These are phyloP conservation scores for Galerina marginata DNA, from an alignment of 768 basidiomycete genomes.

Conservation along the genomic window DNA sequence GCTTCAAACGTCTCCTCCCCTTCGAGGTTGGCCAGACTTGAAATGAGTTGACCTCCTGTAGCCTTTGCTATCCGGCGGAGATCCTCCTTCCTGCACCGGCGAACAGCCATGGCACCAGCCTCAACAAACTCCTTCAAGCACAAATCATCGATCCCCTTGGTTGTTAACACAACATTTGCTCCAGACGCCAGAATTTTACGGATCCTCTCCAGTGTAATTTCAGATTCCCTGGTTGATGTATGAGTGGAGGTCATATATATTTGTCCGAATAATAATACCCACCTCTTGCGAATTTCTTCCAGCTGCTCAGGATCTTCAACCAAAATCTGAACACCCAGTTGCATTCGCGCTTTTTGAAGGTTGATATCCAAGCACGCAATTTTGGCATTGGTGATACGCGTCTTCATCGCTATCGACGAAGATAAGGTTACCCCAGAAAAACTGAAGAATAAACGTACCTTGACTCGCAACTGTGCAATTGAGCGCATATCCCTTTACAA, in stretches of 20 bases:
- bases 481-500: conserved; percentile 94
- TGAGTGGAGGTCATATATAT: neutral
- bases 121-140: conserved; percentile 99
- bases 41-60: conserved; percentile 92
- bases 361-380: conserved; percentile 99
- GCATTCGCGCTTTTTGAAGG: conserved; percentile 95
- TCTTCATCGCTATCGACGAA: conserved; percentile 86
- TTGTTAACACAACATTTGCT: conserved; percentile 96
- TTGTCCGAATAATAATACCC: conserved; percentile 21
- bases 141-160: conserved; percentile 98
- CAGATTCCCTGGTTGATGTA: conserved; percentile 75
- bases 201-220: conserved; percentile 94
- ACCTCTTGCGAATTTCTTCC: conserved; percentile 95
- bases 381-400: conserved; percentile 89
- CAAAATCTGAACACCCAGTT: conserved; percentile 95
- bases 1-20: conserved; percentile 98
- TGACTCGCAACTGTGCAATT: conserved; percentile 99
- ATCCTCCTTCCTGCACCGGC: conserved; percentile 97
- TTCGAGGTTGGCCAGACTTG: conserved; percentile 93
- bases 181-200: conserved; percentile 95
- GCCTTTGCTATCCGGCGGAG: conserved; percentile 96
- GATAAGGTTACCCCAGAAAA: conserved; percentile 1
- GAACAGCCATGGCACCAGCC: conserved; percentile 98
- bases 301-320: conserved; percentile 96
- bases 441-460: conserved; percentile 55